Percentiles rank a stretch among this genome's conserved stretches.
Conservation (phyloP, 495 filamentous ascomycete genomes). For the Platismatia glauca region DNA sequence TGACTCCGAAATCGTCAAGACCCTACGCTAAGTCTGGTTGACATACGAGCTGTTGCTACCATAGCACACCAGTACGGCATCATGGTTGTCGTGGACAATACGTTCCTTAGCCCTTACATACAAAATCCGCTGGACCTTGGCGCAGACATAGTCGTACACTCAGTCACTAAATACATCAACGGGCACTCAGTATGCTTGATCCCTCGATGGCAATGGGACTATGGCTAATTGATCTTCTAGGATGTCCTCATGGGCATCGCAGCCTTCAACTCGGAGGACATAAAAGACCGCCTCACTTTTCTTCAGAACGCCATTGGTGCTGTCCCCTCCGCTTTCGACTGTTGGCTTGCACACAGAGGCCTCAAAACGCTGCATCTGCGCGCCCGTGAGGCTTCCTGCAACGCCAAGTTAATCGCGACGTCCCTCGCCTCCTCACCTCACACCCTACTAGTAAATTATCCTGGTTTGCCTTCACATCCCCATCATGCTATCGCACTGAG, state of each 20-base stretch:
- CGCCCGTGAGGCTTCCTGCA: slow-evolving; percentile 70
- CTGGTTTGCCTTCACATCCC: slow-evolving; percentile 76
- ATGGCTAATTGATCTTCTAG: slow-evolving; percentile 31
- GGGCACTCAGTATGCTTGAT: slow-evolving; percentile 60
- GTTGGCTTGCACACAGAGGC: slow-evolving; percentile 97
- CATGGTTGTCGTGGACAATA: slow-evolving; percentile 96
- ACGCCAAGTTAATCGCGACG: slow-evolving; percentile 68
- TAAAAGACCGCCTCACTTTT: slow-evolving; percentile 73
- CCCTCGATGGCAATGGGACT: neutral
- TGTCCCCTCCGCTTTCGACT: slow-evolving; percentile 90
- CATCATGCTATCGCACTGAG: slow-evolving; percentile 75
- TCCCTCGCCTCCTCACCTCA: slow-evolving; percentile 72
- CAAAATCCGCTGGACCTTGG: slow-evolving; percentile 94
- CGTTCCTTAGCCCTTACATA: slow-evolving; percentile 89
- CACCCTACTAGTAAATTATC: slow-evolving; percentile 88
- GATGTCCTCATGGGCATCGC: slow-evolving; percentile 98
- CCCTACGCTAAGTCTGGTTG: slow-evolving; percentile 83
- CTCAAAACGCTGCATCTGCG: slow-evolving; percentile 95
- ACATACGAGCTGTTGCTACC: slow-evolving; percentile 75
- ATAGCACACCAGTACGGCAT: slow-evolving; percentile 83
- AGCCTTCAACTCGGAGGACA: slow-evolving; percentile 79
- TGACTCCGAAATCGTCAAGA: no score
- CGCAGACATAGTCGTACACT: slow-evolving; percentile 97
- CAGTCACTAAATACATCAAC: slow-evolving; percentile 99
- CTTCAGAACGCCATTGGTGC: slow-evolving; percentile 97